These are phyloP conservation scores for Cyclotella baltica DNA, from an alignment of 108 stramenopile species.

Conservation along the genomic window DNA sequence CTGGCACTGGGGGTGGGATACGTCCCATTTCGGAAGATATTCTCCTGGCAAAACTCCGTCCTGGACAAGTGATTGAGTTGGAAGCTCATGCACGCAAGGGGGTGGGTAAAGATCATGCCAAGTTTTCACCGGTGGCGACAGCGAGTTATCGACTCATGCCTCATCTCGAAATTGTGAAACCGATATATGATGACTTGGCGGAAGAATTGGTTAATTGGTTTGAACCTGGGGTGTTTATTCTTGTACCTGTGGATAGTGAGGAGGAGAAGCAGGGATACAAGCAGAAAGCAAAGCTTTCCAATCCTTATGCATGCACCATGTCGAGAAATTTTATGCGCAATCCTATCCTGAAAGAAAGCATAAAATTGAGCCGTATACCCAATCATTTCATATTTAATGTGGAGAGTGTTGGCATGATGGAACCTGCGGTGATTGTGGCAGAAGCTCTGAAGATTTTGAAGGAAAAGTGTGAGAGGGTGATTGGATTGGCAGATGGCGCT, in stretches of 20 bases:
- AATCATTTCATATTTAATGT: constrained; percentile 98
- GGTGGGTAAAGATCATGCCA: constrained; percentile 97
- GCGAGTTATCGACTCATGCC: constrained; percentile 94
- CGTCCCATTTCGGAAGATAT: constrained; percentile 92
- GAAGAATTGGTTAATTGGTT: constrained; percentile 87
- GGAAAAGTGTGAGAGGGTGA: constrained; percentile 63
- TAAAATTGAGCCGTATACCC: constrained; percentile 86
- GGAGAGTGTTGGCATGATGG: constrained; percentile 93
- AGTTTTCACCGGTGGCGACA: constrained; percentile 97
- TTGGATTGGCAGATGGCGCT: constrained; percentile 34
- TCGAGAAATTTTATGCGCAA: constrained; percentile 95
- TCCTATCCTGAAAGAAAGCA: constrained; percentile 71
- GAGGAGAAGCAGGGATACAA: constrained; percentile 36
- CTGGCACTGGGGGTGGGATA: constrained; percentile 50
- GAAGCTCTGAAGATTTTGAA: constrained; percentile 84
- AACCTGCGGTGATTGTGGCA: constrained; percentile 84
- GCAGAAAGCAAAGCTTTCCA: constrained; percentile 71
- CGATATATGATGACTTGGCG: constrained; percentile 85
- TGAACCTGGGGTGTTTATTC: constrained; percentile 88
- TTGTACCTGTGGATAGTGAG: constrained; percentile 63
- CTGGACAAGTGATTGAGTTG: constrained; percentile 93
- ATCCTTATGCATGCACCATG: constrained; percentile 97
- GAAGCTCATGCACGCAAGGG: constrained; percentile 92
- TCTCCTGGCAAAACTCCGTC: constrained; percentile 93
- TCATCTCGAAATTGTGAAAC: constrained; percentile 65